Conservation (phyloP, 805 yeast genomes). For the Lipomyces sp. region DNA sequence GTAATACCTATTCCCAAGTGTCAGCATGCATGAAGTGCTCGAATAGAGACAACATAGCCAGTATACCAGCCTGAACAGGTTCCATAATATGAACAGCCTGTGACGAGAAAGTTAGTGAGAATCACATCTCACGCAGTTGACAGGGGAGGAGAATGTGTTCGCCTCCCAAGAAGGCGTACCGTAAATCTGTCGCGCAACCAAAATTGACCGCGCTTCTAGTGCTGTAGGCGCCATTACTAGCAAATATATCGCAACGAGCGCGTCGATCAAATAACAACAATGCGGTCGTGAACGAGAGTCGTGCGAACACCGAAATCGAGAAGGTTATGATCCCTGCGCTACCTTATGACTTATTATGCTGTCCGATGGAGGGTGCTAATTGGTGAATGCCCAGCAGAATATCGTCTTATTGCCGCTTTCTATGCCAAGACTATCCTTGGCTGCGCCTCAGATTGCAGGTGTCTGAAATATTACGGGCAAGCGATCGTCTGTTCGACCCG, state of each 20-base stretch:
- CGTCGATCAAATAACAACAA: not conserved
- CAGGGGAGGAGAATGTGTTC: not conserved
- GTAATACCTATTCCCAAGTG: slow-evolving; percentile 21
- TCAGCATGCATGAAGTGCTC: not conserved
- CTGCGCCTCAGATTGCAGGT: too few species aligned
- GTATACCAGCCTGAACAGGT: slow-evolving; percentile 30
- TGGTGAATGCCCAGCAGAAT: too few species aligned
- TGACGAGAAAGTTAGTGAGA: not conserved
- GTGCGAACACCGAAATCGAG: too few species aligned
- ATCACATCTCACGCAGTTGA: not conserved
- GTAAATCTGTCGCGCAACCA: not conserved
- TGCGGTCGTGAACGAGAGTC: too few species aligned
- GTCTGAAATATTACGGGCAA: too few species aligned
- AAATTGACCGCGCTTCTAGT: not conserved
- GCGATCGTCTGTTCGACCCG: too few species aligned
- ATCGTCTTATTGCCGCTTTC: too few species aligned
- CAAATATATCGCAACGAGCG: not conserved
- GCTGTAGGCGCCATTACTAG: not conserved
- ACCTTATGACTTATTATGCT: too few species aligned
- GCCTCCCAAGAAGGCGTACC: not conserved
- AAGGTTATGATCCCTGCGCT: too few species aligned
- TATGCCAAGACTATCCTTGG: too few species aligned
- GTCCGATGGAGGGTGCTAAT: too few species aligned
- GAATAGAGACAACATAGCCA: not conserved
- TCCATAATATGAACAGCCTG: slow-evolving; percentile 25